Base-by-base conservation (phyloP, 2,329 filamentous ascomycete genomes). In the Sphaerostilbella broomeana region DNA sequence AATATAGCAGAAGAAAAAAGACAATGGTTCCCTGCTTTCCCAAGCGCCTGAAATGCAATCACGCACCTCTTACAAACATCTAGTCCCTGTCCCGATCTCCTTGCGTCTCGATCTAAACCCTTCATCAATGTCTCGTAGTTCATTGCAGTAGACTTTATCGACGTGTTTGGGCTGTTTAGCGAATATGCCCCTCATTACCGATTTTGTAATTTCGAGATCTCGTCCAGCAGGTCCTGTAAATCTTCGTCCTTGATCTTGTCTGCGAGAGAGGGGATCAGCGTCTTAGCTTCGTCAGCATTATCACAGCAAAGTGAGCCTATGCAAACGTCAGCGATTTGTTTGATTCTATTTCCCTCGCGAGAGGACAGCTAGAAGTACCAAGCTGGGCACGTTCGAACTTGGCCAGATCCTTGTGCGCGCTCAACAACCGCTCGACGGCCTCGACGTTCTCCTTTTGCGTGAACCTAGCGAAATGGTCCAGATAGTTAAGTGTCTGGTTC, bases 361-460 rank as follows among this genome's bases (percentile, higher is more conserved):
- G 10, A 28, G 25, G 12, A 28, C 25, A 13, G 25, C 15, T 7
- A 3, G 20, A 33, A 72, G 44, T 70, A 89, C 88, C 90, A 47
- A 97, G 72, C 67, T 95, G 87, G 30, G 87, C 89, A 54, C 87
- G 79, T 73, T 98, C 92, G 60, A 97, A 97, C 61, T 88, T 85
- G 55, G 86, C 85, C 52, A 98, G 69, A 59, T 87, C 79, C 48
- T 79, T 78, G 57, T 87, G 84, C 43, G 82, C 77, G 50, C 84
- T 84, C 47, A 95, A 74, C 52, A 95, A 70, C 44, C 86, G 79
- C 64, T 94, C 88, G 21, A 97, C 87, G n/a, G 87, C 86, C 66
- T 95, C 86, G 57, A 95, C 85, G 51, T 92, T 92, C 62, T 94
- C 86, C 61, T 90, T 88, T 55, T 89, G 81, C 68, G 95, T 94